These are phyloP conservation scores for Solanum pinnatisectum DNA, from an alignment of 257 asterid genomes.

Conservation along the genomic window DNA sequence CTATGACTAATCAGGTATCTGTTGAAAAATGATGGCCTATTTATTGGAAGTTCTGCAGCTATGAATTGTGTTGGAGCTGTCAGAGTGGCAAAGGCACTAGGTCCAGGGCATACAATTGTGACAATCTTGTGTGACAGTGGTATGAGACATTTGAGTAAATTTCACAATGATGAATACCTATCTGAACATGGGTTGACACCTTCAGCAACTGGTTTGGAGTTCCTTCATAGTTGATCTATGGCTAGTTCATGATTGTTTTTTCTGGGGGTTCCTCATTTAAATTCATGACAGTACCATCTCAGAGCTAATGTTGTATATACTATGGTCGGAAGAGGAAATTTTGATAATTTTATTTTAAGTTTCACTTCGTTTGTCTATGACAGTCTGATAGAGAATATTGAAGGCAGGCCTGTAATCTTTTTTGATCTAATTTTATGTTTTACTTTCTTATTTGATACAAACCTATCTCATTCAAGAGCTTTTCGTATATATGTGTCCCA, in stretches of 20 bases:
- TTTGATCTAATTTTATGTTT: background rate
- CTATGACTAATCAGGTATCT: conserved; percentile 40
- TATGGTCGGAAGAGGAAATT: background rate
- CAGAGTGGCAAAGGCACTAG: conserved; percentile 63
- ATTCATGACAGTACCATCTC: background rate
- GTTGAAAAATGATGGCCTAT: conserved; percentile 83
- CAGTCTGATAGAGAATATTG: background rate
- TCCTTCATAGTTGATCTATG: conserved; percentile 22
- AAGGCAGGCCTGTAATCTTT: background rate
- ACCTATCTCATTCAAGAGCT: background rate
- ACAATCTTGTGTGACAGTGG: conserved; percentile 94
- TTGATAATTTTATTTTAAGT: background rate
- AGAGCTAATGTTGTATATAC: background rate
- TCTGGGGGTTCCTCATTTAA: background rate
- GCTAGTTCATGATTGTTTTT: background rate
- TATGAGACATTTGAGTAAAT: conserved; percentile 92
- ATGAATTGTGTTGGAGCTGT: conserved; percentile 99
- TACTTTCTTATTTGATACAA: background rate
- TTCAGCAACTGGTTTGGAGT: conserved; percentile 61
- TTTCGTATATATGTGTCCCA: too few species aligned
- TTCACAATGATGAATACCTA: conserved; percentile 54
- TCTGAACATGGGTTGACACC: conserved; percentile 54
- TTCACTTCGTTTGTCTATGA: background rate
- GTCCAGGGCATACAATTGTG: conserved; percentile 84
- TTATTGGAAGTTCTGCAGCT: conserved; percentile 94